phyloP scores from a whole-genome alignment of 2,329 filamentous ascomycete genomes.

The Epicoccum sorghinum region DNA sequence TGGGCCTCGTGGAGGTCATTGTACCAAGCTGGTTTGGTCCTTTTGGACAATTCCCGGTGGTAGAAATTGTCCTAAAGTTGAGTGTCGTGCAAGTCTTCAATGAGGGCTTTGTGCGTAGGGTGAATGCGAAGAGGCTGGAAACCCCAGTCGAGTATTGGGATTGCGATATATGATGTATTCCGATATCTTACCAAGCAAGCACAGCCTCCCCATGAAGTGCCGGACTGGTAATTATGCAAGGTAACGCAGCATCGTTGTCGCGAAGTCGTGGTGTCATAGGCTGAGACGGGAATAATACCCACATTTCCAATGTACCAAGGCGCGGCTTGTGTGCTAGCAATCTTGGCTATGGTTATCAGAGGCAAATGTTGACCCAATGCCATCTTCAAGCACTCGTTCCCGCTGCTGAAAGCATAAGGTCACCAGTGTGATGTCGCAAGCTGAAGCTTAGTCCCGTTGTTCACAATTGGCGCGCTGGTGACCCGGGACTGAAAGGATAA shows the following conservation, averaged over 20 bases:
- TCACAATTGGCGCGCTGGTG: neutral
- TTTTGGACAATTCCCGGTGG: too few species aligned
- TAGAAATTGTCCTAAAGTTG: neutral
- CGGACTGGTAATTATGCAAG: neutral
- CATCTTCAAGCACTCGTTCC: neutral
- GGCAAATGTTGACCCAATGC: neutral
- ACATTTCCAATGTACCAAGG: conserved; percentile 7
- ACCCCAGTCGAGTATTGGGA: neutral
- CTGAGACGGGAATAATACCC: conserved; percentile 13
- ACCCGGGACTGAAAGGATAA: neutral
- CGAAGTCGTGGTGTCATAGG: conserved; percentile 9
- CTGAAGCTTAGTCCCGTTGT: neutral
- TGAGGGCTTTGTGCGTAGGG: neutral
- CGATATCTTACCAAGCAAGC: neutral
- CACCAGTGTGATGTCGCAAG: neutral
- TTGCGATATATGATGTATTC: neutral
- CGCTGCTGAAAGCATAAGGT: neutral
- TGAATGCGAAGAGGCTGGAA: neutral
- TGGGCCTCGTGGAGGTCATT: conserved; percentile 24
- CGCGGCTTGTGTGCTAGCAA: neutral
- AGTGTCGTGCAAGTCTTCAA: neutral
- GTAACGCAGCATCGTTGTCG: neutral
- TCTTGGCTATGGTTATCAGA: conserved; percentile 3
- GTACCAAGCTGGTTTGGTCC: neutral
- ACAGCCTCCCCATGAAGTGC: conserved; percentile 7